Evolutionary conservation across 2,329 filamentous ascomycete species (phyloP).

Genomic region (Tolypocladium inflatum): DNA sequence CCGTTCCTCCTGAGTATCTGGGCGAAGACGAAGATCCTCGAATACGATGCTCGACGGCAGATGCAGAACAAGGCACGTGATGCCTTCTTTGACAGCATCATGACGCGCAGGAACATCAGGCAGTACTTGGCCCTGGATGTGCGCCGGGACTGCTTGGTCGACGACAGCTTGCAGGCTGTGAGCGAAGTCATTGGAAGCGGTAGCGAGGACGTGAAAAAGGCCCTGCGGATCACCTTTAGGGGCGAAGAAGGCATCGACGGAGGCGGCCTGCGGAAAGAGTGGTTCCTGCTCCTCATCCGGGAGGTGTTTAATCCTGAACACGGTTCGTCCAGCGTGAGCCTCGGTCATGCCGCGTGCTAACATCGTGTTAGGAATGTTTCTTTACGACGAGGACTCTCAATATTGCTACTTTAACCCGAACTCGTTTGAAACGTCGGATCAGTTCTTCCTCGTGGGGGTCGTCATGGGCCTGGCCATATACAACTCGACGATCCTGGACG

Average conservation of each 20-base stretch:
- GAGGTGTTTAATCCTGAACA: constrained; percentile 89
- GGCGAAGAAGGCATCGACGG: constrained; percentile 90
- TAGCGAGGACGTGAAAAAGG: constrained; percentile 83
- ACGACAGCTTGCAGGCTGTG: constrained; percentile 77
- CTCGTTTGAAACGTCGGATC: constrained; percentile 83
- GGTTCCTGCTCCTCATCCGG: constrained; percentile 80
- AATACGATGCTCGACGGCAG: constrained; percentile 78
- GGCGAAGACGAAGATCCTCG: constrained; percentile 83
- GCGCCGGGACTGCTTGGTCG: constrained; percentile 75
- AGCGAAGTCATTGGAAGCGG: constrained; percentile 76
- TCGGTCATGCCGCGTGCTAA: neutral
- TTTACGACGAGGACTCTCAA: constrained; percentile 82
- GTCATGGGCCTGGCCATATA: constrained; percentile 86
- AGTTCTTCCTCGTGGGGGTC: constrained; percentile 84
- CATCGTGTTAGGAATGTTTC: constrained; percentile 61
- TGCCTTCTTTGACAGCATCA: constrained; percentile 83
- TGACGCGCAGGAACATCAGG: constrained; percentile 62
- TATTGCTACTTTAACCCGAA: constrained; percentile 91
- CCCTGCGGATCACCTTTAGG: constrained; percentile 71
- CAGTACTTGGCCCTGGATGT: constrained; percentile 72
- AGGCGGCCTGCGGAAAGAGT: constrained; percentile 84
- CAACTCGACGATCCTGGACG: constrained; percentile 86
- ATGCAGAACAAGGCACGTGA: constrained; percentile 85
- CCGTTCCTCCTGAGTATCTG: constrained; percentile 87
- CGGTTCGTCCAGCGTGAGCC: constrained; percentile 44